Base-by-base conservation (phyloP, 2,329 filamentous ascomycete species). In the Chrysoporthe puriensis region DNA sequence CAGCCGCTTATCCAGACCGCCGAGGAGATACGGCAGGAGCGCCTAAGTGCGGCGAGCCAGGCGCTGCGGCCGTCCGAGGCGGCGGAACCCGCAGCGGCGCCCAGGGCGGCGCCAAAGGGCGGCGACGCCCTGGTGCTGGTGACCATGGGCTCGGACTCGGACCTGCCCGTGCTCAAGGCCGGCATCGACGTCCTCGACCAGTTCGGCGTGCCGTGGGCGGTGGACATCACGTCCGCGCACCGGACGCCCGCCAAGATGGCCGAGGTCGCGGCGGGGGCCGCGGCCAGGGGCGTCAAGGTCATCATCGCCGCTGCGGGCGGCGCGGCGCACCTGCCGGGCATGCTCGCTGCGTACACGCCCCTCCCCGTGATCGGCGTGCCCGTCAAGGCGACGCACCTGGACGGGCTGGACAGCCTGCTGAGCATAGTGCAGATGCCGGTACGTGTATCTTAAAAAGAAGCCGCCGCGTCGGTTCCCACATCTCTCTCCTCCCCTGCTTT, bases 111-210 rank as follows among this genome's bases (percentile, higher is more conserved):
- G 9, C 40, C 32, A n/a, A 54, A 40, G 66, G 69, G 68, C 64
- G 74, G 77, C 62, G 73, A 78, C 58, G 89, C 90, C 0, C 78
- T 92, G 0, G 90, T 96, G 1, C 87, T 91, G 14, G 87, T 96
- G 2, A 93, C 92, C 40, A 95, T 95, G 92, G 93, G 92, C 48
- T 95, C 92, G 1, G 90, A 93, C 79, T 92, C 90, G 11, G 91
- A 94, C 74, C 84, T 94, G 34, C 86, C 85, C 2, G 86, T 91
- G 18, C 86, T 94, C 50, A 84, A 84, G 69, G 85, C 86, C 0
- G 91, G 86, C 1, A 81, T 93, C 26, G 85, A 91, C 67, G 84
- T 93, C 44, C 84, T 94, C 3, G 81, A 86, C 65, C 83, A 86
- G n/a, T 91, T 95, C 70, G 76, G 82, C n/a, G 90, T 96, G 13